Base-by-base conservation (phyloP, 208 protist species). In the Trypanosomatidae sp. region DNA sequence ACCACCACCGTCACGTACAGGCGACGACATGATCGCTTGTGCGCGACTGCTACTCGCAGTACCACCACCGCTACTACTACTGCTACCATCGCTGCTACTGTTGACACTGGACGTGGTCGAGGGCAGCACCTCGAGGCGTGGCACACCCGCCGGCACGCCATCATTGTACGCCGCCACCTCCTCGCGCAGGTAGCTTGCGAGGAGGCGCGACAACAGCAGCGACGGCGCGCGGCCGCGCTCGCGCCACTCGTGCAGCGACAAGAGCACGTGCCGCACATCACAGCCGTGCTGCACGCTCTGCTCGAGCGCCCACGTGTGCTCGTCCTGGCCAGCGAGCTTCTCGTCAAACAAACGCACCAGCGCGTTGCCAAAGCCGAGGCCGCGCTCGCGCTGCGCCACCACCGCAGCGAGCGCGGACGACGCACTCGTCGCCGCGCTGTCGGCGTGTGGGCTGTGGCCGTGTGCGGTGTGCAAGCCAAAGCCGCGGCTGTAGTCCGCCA, bases 391-490 rank as follows among this genome's bases (percentile, higher is more conserved):
- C 26, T 60, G 50, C 42, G 64, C 47, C 53, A 89, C 80, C 18
- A 33, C 35, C 13, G 11, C 11, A n/a, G n/a, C n/a, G 11, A 35
- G 30, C 25, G 37, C 42, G 22, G 54, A 58, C 20, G 88, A 57
- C 15, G 72, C 87, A 47, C 89, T 76, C 45, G 61, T 76, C 46
- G 69, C 67, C 4, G 45, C 21, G 16, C 48, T 76, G 60, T 84
- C 73, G 53, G 80, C 66, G 21, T 57, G 53, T 21, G 85, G 85
- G 5, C 77, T 80, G 44, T 85, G 76, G 0, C 72, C 71, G 58
- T 86, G 68, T n/a, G n/a, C n/a, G 30, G 85, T 79, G 6, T 79
- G 79, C 3, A 93, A 59, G 26, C 85, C 85, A 57, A 93, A 93
- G 22, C 85, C 85, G 27, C 84, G 79, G 13, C 61, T 52, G 48